Percentiles rank a stretch among this genome's conserved stretches.
Conservation (phyloP, 495 filamentous ascomycete species). For the Daldinia loculata region DNA sequence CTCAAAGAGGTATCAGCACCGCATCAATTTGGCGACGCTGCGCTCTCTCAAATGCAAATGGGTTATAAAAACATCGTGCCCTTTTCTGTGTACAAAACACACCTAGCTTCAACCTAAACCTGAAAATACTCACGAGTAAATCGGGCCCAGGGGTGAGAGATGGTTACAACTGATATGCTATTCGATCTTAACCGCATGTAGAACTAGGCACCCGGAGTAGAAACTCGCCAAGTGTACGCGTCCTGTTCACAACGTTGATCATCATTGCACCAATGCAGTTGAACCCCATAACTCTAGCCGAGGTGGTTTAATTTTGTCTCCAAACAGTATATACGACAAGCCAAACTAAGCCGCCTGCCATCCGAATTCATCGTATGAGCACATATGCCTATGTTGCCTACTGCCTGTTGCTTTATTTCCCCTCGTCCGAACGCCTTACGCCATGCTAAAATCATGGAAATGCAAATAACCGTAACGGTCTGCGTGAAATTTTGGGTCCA, state of each 20-base stretch:
- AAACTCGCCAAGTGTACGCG: constrained; percentile 20
- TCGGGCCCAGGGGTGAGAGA: neutral
- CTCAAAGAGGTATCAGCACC: neutral
- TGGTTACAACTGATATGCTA: constrained; percentile 4
- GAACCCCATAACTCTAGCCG: constrained; percentile 1
- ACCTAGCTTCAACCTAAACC: neutral
- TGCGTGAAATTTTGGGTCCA: constrained; percentile 1
- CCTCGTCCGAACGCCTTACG: constrained; percentile 41
- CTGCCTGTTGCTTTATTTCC: constrained; percentile 29
- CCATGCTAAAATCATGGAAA: constrained; percentile 49
- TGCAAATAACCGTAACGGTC: constrained; percentile 30
- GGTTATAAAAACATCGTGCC: neutral
- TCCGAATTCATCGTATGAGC: constrained; percentile 12
- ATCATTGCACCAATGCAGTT: constrained; percentile 8
- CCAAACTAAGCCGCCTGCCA: constrained; percentile 1
- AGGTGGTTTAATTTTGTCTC: constrained; percentile 16
- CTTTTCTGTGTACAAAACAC: neutral
- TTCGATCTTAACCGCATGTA: constrained; percentile 23
- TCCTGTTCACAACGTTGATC: constrained; percentile 15
- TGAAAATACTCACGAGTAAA: neutral
- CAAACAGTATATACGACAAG: constrained; percentile 18
- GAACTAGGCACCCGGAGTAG: constrained; percentile 18
- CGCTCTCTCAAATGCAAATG: constrained; percentile 2
- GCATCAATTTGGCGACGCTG: neutral
- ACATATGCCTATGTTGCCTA: constrained; percentile 24